Percentiles rank a stretch among this genome's conserved stretches.
phyloP scores from a whole-genome alignment of 2,329 filamentous ascomycete genomes.

The Salinomyces thailandicus region DNA sequence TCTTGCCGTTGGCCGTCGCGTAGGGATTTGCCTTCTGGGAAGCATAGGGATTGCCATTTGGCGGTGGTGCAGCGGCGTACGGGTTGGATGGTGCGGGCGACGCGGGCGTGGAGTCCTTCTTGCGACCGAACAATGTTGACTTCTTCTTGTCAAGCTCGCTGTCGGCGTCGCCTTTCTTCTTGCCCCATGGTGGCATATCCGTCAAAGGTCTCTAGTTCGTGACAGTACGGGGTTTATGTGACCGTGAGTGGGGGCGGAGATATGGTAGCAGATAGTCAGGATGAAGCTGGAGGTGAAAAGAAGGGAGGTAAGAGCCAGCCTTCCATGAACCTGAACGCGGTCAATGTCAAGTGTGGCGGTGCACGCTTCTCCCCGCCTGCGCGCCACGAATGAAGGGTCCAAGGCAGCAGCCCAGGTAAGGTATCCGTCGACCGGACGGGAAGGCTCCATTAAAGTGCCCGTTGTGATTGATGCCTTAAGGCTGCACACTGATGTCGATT shows the following conservation, averaged over 20 bases:
- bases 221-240: too few species aligned
- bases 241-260: too few species aligned
- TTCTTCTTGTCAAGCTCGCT: conserved; percentile 44
- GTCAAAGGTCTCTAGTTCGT: background rate
- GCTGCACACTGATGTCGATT: too few species aligned
- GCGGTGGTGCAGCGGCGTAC: conserved; percentile 40
- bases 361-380: background rate
- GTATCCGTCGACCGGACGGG: too few species aligned
- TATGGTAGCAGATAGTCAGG: background rate
- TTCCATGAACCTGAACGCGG: too few species aligned
- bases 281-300: conserved; percentile 1
- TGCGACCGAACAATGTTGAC: conserved; percentile 48
- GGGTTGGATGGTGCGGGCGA: conserved; percentile 39
- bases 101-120: conserved; percentile 42
- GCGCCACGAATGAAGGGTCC: too few species aligned
- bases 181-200: conserved; percentile 34
- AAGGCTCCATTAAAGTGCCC: too few species aligned
- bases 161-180: conserved; percentile 43
- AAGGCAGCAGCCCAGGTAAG: too few species aligned
- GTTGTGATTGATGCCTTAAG: too few species aligned
- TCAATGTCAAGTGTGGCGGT: background rate
- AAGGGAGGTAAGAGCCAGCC: too few species aligned
- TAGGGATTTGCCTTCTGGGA: conserved; percentile 27
- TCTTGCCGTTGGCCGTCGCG: conserved; percentile 12
- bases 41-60: conserved; percentile 43